Evolutionary conservation across 2,329 filamentous ascomycete genomes (phyloP).

Genomic region (Emergomyces pasteurianus): DNA sequence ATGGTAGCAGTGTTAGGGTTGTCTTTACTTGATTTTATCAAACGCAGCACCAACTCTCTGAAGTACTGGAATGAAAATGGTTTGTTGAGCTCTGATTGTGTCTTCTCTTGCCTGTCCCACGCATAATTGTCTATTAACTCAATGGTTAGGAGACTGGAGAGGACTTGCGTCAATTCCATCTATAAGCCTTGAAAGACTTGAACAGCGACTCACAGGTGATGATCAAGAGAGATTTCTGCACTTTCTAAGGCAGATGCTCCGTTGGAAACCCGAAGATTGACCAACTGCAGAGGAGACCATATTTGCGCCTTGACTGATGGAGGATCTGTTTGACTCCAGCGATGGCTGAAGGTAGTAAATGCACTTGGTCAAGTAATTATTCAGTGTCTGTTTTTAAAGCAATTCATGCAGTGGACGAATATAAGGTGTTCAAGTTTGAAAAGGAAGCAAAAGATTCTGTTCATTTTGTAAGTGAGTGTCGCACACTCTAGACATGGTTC

Average conservation of each 20-base stretch:
- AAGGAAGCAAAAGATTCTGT: no score
- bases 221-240: neutral
- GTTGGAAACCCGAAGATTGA: slow-evolving; percentile 4
- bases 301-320: neutral
- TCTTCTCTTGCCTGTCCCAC: neutral
- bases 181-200: slow-evolving; percentile 2
- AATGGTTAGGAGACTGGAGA: slow-evolving; percentile 5
- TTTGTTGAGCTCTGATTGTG: neutral
- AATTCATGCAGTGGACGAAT: no score
- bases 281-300: neutral
- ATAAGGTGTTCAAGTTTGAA: no score
- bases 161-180: neutral
- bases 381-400: no score
- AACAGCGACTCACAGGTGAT: neutral
- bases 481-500: no score
- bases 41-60: neutral
- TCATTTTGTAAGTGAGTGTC: no score
- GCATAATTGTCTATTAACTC: neutral
- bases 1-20: neutral
- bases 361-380: no score
- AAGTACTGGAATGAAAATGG: slow-evolving; percentile 8
- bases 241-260: slow-evolving; percentile 1
- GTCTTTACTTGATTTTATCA: neutral
- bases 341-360: neutral
- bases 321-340: neutral